Base-by-base conservation (phyloP, 805 yeast species). In the Metschnikowia rubicola region DNA sequence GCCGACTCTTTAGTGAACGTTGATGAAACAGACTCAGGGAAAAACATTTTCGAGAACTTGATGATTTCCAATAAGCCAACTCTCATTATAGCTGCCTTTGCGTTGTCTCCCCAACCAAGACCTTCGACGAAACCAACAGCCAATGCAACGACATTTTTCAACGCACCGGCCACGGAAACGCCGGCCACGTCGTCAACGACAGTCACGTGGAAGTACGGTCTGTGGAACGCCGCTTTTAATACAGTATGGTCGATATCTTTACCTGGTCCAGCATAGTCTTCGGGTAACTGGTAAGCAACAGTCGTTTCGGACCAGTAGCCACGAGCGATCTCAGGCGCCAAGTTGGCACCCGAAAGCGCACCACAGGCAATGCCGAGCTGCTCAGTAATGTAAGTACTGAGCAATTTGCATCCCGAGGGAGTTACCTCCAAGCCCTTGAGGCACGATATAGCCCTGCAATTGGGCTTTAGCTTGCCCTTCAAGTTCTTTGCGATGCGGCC, bases 41-140 rank as follows among this genome's bases (percentile, higher is more conserved):
- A 91, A 83, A 81, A 59, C 39, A 26, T 50, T 42, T 46, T 67
- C 59, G 96, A 94, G 68, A 94, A 94, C 64, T 80, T 79, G 66
- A 91, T 86, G 63, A 87, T 88, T 74, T 94, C 99, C 61, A 85
- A 79, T 55, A 94, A 73, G 40, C 99, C 99, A 57, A 92, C 86
- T 73, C 99, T 81, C 91, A 92, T 95, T 60, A 94, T 84, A 37
- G 98, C 99, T 46, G 98, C 86, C 70, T 92, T 90, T 55, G 99
- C 98, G 67, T 94, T 94, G 70, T 90, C 96, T 68, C 99, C 99
- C 99, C 99, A 94, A 54, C 96, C 96, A 54, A 88, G 78, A 59
- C 99, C 99, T 70, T 89, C 96, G 53, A 92, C 98, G 64, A 94
- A 88, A 47, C 99, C 99, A 52, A 95, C 97, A 54, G 96, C 95